Conservation (phyloP, 2,329 filamentous ascomycete species). For the Paradendryphiella salina region DNA sequence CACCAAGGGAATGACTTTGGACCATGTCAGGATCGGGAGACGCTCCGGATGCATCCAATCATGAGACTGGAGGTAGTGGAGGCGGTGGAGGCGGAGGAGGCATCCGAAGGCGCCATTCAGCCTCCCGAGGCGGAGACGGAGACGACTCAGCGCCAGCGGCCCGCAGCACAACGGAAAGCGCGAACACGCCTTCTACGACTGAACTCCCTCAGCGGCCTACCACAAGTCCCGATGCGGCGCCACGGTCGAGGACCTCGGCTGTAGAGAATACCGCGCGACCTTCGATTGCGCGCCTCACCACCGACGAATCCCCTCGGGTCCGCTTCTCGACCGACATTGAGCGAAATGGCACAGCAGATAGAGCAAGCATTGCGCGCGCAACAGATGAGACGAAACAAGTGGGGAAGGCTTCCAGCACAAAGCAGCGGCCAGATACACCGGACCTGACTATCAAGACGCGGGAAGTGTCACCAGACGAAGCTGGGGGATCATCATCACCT, state of each 20-base stretch:
- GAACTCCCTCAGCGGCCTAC: constrained; percentile 9
- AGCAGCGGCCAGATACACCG: constrained; percentile 37
- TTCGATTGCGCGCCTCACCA: constrained; percentile 31
- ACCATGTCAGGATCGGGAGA: constrained; percentile 38
- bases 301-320: constrained; percentile 38
- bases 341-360: constrained; percentile 24
- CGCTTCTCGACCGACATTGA: constrained; percentile 46
- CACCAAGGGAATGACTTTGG: constrained; percentile 27
- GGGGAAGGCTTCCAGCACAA: constrained; percentile 16
- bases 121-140: constrained; percentile 35
- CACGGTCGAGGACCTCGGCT: constrained; percentile 28
- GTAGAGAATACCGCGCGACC: constrained; percentile 29
- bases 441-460: constrained; percentile 43
- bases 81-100: constrained; percentile 22
- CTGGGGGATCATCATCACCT: constrained; percentile 19
- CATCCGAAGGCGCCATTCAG: constrained; percentile 37
- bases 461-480: constrained; percentile 22
- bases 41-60: constrained; percentile 15
- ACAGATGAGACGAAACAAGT: constrained; percentile 18
- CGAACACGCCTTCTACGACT: constrained; percentile 22
- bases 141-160: constrained; percentile 21
- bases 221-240: constrained; percentile 13
- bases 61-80: constrained; percentile 3
- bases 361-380: constrained; percentile 20
- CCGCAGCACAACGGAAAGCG: constrained; percentile 13